phyloP scores from a whole-genome alignment of 2,329 filamentous ascomycete genomes.

The Aureobasidium melanogenum region DNA sequence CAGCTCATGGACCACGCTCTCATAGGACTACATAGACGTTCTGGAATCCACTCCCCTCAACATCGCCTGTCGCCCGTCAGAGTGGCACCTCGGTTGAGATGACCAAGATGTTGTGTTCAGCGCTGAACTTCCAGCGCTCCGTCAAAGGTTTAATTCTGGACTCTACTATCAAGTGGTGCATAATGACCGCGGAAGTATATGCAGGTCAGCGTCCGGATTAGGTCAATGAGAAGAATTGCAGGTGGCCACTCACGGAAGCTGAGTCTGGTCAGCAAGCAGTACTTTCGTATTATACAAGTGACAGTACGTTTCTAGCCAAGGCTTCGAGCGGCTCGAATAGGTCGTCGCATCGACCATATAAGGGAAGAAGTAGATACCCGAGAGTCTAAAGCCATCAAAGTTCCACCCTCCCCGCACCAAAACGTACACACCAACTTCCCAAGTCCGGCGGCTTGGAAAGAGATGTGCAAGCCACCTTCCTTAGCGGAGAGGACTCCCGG shows the following conservation, averaged over 20 bases:
- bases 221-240: neutral
- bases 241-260: neutral
- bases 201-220: neutral
- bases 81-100: neutral
- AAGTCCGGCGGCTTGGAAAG: neutral
- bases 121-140: neutral
- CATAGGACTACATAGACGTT: neutral
- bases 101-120: neutral
- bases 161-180: neutral
- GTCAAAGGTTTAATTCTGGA: neutral
- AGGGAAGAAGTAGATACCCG: neutral
- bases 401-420: neutral
- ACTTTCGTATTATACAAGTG: neutral
- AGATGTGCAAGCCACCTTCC: neutral
- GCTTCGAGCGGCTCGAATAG: neutral
- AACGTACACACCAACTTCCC: neutral
- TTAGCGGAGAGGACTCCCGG: neutral
- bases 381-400: neutral
- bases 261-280: neutral
- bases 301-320: neutral
- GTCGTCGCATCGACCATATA: neutral
- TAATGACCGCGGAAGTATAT: neutral
- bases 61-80: neutral
- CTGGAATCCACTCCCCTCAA: neutral
- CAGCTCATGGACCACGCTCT: too few relatives aligned